phyloP scores from a whole-genome alignment of 2,329 filamentous ascomycete genomes.

The Aspergillus quadricinctus region DNA sequence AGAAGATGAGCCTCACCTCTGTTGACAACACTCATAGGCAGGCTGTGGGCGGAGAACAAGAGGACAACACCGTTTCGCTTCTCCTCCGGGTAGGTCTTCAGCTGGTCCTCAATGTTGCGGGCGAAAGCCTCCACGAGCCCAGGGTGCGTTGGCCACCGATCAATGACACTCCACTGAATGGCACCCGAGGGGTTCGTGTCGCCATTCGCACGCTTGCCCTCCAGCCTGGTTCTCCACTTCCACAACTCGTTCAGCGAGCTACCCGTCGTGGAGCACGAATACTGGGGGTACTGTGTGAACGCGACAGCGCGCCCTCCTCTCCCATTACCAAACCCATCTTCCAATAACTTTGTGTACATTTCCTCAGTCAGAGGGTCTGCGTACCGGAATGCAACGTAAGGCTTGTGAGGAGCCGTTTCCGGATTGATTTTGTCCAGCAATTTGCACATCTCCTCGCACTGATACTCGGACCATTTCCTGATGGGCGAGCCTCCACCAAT shows the following conservation, averaged over 20 bases:
- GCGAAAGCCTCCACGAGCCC: slow-evolving; percentile 91
- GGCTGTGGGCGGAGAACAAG: slow-evolving; percentile 89
- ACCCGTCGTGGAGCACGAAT: slow-evolving; percentile 95
- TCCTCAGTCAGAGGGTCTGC: slow-evolving; percentile 90
- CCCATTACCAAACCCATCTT: slow-evolving; percentile 85
- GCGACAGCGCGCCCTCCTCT: slow-evolving; percentile 91
- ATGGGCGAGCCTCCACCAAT: slow-evolving; percentile 98
- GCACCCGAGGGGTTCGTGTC: slow-evolving; percentile 57
- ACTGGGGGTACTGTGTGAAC: slow-evolving; percentile 98
- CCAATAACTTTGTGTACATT: slow-evolving; percentile 77
- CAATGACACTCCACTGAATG: slow-evolving; percentile 96
- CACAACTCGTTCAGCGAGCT: slow-evolving; percentile 95
- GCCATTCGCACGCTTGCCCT: slow-evolving; percentile 63
- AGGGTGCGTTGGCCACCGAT: slow-evolving; percentile 90
- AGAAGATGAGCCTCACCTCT: slow-evolving; percentile 53
- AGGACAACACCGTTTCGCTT: slow-evolving; percentile 75
- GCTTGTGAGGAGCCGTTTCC: slow-evolving; percentile 92
- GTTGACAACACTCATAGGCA: slow-evolving; percentile 97
- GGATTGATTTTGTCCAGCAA: slow-evolving; percentile 86
- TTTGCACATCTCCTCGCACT: slow-evolving; percentile 95
- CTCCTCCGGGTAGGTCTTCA: slow-evolving; percentile 79
- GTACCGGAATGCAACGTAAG: slow-evolving; percentile 96
- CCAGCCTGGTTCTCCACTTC: slow-evolving; percentile 86
- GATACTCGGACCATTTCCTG: slow-evolving; percentile 95
- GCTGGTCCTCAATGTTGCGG: slow-evolving; percentile 80